Base-by-base conservation (phyloP, 1,284 basidiomycete species). In the Ustilago vetiveriae region DNA sequence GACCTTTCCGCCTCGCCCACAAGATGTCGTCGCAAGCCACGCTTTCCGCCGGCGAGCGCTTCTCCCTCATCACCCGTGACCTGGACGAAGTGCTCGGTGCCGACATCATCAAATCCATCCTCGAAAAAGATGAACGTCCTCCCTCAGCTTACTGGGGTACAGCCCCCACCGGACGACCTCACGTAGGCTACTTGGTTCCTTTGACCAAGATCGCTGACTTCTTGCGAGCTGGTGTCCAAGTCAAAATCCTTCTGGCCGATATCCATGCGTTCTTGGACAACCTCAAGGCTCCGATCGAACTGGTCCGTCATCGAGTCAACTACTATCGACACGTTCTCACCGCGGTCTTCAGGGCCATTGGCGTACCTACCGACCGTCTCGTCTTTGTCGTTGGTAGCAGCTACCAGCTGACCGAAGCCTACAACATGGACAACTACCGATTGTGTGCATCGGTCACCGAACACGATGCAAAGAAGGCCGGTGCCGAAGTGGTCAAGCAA, bases 401-500 rank as follows among this genome's bases (percentile, higher is more conserved):
- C 74, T 96, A 95, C 88, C 94, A 98, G 83, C 88, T 98, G 60
- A 89, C 90, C 2, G 86, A 86, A 37, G 92, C 95, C 70, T 99
- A 97, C 87, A 96, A 90, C 78, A 86, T 97, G 79, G 96, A 99
- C 84, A 91, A 94, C 80, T 97, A 94, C 88, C 88, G 88, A 66
- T 87, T 98, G 39, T 91, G 90, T 73, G 89, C 95, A 10, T 89
- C 89, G 47, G 92, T 94, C 6, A 90, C 93, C 0, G 93, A 97
- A 80, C 93, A 97, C 83, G 96, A 98, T 73, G 93, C 94, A 14
- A 95, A 95, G 82, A 96, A 96, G 82, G 96, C 96, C 0, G 96
- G 96, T n/a, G 94, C 95, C 0, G 96, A 98, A 81, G 96, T 98
- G 45, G 96, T 98, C 75, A 98, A 98, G 84, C 94, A 97, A 83